Base-by-base conservation (phyloP, 768 basidiomycete genomes). In the Tulasnella sp. region DNA sequence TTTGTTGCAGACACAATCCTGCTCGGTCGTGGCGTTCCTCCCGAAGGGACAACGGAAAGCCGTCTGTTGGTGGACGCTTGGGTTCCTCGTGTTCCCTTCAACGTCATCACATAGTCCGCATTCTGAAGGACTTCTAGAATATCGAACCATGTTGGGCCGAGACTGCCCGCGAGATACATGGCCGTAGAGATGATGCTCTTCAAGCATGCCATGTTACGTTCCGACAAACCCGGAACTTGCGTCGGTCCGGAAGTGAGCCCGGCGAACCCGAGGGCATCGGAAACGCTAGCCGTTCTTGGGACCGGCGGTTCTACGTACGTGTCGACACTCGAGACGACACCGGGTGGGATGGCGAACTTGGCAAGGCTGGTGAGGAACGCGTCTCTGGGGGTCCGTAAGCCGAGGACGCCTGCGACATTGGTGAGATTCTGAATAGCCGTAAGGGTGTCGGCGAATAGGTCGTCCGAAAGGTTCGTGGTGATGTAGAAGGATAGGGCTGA, bases 71-170 rank as follows among this genome's bases (percentile, higher is more conserved):
- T 82, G 79, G 76, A 81, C 34, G 80, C 54, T 7, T 80, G 50
- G 6, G 80, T 77, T 14, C 81, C 82, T 24, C 72, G 83, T n/a
- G 81, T 83, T 46, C 88, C 91, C 85, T 91, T 93, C 83, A 89
- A 87, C 12, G 90, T 91, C 28, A 99, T 88, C 28, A 99, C 94
- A 83, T 96, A 96, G 83, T 97, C 96, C 9, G 97, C 97, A 82
- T 96, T 98, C 86, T 98, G 97, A 34, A 99, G 86, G 1, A 93
- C 92, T 84, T 98, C 97, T 77, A 99, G 88, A 12, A 98, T 90
- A 72, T 93, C 89, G 85, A 95, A 97, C 97, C 97, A 99, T 81
- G 93, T 95, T 80, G 92, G 90, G n/a, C 93, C 96, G 8, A 98
- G 89, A 80, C 92, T 93, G 0, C 94, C 94, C 0, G 95, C 94